phyloP scores from a whole-genome alignment of 805 yeast genomes.

The Tetrapisispora iriomotensis region DNA sequence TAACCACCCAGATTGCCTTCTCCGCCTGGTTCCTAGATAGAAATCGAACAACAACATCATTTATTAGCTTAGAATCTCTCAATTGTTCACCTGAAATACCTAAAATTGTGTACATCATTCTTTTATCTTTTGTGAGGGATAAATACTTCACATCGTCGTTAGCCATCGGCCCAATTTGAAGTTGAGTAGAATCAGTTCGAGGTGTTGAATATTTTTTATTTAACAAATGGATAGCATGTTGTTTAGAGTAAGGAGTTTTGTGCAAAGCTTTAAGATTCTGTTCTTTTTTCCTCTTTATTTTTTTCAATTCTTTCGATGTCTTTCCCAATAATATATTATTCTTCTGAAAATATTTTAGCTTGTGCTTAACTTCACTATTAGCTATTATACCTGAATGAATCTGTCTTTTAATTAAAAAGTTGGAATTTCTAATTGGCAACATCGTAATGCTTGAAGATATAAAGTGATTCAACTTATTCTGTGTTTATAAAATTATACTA shows the following conservation, averaged over 20 bases:
- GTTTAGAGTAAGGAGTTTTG: constrained; percentile 22
- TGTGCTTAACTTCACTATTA: constrained; percentile 8
- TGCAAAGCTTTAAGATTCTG: constrained; percentile 13
- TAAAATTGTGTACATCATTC: constrained; percentile 42
- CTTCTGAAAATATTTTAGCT: constrained; percentile 11
- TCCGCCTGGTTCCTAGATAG: constrained; percentile 39
- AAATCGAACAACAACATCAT: constrained; percentile 43
- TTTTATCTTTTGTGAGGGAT: constrained; percentile 31
- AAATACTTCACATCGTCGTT: constrained; percentile 28
- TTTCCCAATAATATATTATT: constrained; percentile 9
- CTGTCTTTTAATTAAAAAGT: not conserved
- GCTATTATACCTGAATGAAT: not conserved
- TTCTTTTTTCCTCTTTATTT: constrained; percentile 11
- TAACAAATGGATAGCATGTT: constrained; percentile 20
- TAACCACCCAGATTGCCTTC: constrained; percentile 45
- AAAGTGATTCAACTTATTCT: too few species aligned
- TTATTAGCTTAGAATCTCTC: constrained; percentile 47
- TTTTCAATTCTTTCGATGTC: constrained; percentile 14
- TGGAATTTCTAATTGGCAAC: too few species aligned
- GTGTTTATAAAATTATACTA: too few species aligned
- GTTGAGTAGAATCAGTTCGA: not conserved
- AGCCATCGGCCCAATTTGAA: constrained; percentile 30
- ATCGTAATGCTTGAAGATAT: too few species aligned
- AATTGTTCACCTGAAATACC: constrained; percentile 53
- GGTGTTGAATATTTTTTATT: constrained; percentile 8